Base-by-base conservation (phyloP, 1,284 basidiomycete genomes). In the Pseudozyma tsukubaensis region DNA sequence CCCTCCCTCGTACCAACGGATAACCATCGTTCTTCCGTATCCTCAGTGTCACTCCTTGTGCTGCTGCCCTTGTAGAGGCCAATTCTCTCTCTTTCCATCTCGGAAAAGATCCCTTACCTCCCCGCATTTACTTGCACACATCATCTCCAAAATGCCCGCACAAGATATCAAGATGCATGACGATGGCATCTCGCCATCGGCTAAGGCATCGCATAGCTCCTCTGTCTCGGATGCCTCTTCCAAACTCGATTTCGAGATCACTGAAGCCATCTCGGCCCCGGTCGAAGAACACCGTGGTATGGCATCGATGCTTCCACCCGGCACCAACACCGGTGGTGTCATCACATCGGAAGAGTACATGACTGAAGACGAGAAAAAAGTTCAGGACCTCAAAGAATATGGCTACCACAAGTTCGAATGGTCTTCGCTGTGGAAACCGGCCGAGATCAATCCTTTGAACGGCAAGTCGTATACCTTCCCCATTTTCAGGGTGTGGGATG, bases 391-490 rank as follows among this genome's bases (percentile, higher is more conserved):
- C 52, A 56, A 68, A 50, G 64, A 61, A 13, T 63, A 56, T 42
- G 68, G 72, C 4, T 68, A 76, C 40, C 60, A 72, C 57, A 60
- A 70, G 50, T 85, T 85, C 76, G 51, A 42, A 13, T 78, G 78
- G 66, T 75, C 77, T 3, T 81, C 79, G 32, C 79, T 85, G 9
- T 85, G 81, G 81, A 43, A 63, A 21, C 62, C 62, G 1, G 82
- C 81, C 16, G 78, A 80, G 59, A 78, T 90, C 59, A 90, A 90
- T 77, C 88, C 88, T 0, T 69, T 87, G 72, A 90, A 89, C 77
- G 68, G 87, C 55, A 90, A 89, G 72, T 88, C 87, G 63, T 87
- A 86, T 54, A 89, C 89, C 0, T 83, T 90, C 6, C 88, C 89
- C 5, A 83, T 90, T 49, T 81, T 90, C 67, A 87, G 88, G 48